Percentiles rank a stretch among this genome's conserved stretches.
phyloP scores from a whole-genome alignment of 345 rosid species.

The Brassica incana region DNA sequence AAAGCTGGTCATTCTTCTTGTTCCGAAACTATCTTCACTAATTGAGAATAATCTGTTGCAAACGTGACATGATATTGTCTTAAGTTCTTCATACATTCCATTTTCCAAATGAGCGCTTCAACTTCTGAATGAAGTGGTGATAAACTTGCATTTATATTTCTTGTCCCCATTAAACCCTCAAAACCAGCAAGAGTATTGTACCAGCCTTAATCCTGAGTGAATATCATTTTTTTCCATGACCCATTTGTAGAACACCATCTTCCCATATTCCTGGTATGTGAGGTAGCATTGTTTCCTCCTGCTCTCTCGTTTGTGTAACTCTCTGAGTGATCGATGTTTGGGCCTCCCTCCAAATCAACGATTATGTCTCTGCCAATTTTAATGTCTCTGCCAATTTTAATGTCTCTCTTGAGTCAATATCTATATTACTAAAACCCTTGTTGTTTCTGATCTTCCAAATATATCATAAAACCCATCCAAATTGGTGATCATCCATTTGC shows the following conservation, averaged over 20 bases:
- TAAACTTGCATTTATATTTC: neutral
- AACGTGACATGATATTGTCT: too few relatives aligned
- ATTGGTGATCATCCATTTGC: too few relatives aligned
- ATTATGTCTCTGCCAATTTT: too few relatives aligned
- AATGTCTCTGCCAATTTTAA: too few relatives aligned
- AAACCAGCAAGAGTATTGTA: neutral
- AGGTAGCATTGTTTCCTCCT: neutral
- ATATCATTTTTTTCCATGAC: neutral
- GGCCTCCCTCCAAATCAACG: too few relatives aligned
- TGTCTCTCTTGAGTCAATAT: too few relatives aligned
- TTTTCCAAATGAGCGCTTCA: neutral
- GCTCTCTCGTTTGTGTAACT: neutral
- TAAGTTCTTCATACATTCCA: neutral
- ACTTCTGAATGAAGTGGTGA: neutral
- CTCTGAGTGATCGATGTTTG: neutral
- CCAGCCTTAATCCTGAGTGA: neutral
- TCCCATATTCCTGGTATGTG: neutral
- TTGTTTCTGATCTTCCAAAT: too few relatives aligned
- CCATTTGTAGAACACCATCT: neutral
- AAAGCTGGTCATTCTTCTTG: too few relatives aligned
- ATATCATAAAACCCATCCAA: too few relatives aligned
- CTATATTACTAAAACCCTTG: too few relatives aligned
- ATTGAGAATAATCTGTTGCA: too few relatives aligned
- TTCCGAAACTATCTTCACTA: too few relatives aligned
- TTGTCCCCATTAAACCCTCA: neutral